Evolutionary conservation across 2,329 filamentous ascomycete species (phyloP), one percentile per base, ranked within the genome.

Genomic region (Xylaria sp.): DNA sequence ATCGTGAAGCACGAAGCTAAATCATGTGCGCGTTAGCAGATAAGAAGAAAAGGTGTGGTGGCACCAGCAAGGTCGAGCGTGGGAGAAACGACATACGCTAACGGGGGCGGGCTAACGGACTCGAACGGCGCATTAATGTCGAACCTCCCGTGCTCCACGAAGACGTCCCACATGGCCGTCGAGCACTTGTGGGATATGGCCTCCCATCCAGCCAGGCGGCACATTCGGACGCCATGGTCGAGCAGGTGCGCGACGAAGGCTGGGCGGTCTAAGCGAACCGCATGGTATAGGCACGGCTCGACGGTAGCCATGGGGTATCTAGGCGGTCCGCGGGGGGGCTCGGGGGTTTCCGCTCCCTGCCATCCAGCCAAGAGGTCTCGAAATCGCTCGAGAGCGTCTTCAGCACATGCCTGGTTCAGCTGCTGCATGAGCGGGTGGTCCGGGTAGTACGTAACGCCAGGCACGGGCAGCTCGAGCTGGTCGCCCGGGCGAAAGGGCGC

Each of bases 161-260:
- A 44, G 42, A 44, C 47, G 5, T 29, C 47, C 47, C 25, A 31
- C 47, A 50, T 50, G 11, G 47, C 47, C 15, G 47, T 50, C 47
- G 47, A 31, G 13, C 47, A 50, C 15, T 15, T n/a, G 15, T 50
- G 10, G 5, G 31, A 2, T 31, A 50, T 9, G 5, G 47, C 47
- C 47, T 31, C 27, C 6, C 13, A n/a, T 31, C 5, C 47, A 50
- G 25, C 47, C n/a, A 50, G 22, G 27, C 5, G 13, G 15, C 25
- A 50, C 47, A 50, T 50, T 5, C 5, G 25, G 25, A 50, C 27
- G 2, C 47, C 47, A 5, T 50, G 47, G 27, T n/a, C 25, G 13
- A 50, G 47, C 2, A 50, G 25, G 15, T 17, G 15, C 13, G 47
- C 47, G 47, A 50, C 47, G 27, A 50, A 29, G 25, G 25, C 27